phyloP scores from a whole-genome alignment of 106 monocot genomes.

The Chionographis japonica region DNA sequence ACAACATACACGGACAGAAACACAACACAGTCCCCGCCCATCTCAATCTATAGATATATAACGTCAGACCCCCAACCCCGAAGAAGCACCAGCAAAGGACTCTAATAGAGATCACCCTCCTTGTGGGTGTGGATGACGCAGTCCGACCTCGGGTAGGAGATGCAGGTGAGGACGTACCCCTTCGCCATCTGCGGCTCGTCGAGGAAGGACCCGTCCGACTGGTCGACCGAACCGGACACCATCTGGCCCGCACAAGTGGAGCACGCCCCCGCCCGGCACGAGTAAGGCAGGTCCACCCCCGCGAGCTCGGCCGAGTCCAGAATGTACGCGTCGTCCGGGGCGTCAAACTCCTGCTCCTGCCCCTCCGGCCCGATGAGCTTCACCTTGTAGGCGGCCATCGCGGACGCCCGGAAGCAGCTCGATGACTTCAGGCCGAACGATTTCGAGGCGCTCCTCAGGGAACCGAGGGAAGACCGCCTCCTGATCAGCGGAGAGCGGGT shows the following conservation, averaged over 20 bases:
- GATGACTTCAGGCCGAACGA: slow-evolving; percentile 16
- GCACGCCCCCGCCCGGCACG: slow-evolving; percentile 33
- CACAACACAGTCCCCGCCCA: no score
- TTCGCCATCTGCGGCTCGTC: slow-evolving; percentile 20
- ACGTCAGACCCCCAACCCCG: no score
- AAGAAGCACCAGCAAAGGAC: no score
- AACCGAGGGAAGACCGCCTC: slow-evolving; percentile 8
- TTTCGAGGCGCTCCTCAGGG: not conserved
- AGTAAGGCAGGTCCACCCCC: slow-evolving; percentile 30
- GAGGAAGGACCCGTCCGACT: slow-evolving; percentile 35
- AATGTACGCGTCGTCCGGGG: slow-evolving; percentile 28
- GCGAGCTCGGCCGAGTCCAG: slow-evolving; percentile 31
- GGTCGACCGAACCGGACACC: slow-evolving; percentile 19
- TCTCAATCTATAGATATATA: no score
- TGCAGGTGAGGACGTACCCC: slow-evolving; percentile 28
- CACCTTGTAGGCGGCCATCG: slow-evolving; percentile 33
- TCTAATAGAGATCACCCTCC: slow-evolving; percentile 24
- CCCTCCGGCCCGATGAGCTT: slow-evolving; percentile 29
- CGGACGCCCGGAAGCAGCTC: slow-evolving; percentile 15
- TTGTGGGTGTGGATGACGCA: slow-evolving; percentile 36
- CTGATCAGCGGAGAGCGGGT: not conserved
- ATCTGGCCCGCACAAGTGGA: slow-evolving; percentile 28
- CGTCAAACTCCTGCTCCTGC: slow-evolving; percentile 24
- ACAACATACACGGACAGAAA: no score
- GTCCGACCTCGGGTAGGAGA: slow-evolving; percentile 22